Base-by-base conservation (phyloP, 768 basidiomycete species). In the Mycena galopus region DNA sequence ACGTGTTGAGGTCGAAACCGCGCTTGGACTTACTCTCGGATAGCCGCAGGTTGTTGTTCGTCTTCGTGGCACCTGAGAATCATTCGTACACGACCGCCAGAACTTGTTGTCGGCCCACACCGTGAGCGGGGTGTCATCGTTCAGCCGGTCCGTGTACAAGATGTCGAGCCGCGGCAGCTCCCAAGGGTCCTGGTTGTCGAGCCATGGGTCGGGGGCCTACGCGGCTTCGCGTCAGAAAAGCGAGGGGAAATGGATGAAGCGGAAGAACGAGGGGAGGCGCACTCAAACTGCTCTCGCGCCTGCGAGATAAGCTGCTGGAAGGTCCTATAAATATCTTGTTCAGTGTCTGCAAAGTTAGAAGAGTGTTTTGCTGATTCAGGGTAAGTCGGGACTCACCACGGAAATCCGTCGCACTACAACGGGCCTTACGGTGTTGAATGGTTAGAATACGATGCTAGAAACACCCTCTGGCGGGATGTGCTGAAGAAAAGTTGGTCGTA, bases 301-400 rank as follows among this genome's bases (percentile, higher is more conserved):
- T 93, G 92, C 19, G 91, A 93, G 79, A 98, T 95, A 72, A 96
- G 89, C 82, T 95, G 92, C 83, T 96, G 93, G 89, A 99, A 99
- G 84, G 99, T 98, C 65, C 96, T 96, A 77, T 96, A 97, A n/a
- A n/a, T n/a, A n/a, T n/a, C n/a, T n/a, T n/a, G n/a, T n/a, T n/a
- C n/a, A n/a, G n/a, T n/a, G n/a, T n/a, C n/a, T n/a, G n/a, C n/a
- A n/a, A n/a, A n/a, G n/a, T n/a, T n/a, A n/a, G n/a, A n/a, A n/a
- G n/a, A n/a, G n/a, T n/a, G n/a, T n/a, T n/a, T n/a, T n/a, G n/a
- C n/a, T n/a, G n/a, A n/a, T n/a, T n/a, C n/a, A n/a, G n/a, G n/a
- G n/a, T n/a, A n/a, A n/a, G n/a, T n/a, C n/a, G n/a, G n/a, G n/a
- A n/a, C n/a, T n/a, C n/a, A n/a, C n/a, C n/a, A n/a, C n/a, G n/a